Evolutionary conservation across 306 rosid genomes (phyloP).

Genomic region (Urtica urens): DNA sequence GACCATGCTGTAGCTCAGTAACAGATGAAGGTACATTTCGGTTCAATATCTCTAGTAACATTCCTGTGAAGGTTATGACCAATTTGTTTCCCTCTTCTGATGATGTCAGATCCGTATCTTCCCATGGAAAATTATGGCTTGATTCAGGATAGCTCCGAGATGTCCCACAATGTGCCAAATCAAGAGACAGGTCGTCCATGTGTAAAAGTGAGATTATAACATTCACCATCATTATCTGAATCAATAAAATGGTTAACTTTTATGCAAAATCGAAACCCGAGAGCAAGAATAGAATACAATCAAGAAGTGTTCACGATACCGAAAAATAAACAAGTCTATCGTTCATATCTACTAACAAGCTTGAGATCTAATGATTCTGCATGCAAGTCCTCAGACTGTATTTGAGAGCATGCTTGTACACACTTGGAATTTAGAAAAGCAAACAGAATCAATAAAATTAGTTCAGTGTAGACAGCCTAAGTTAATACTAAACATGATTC

Average conservation of each 20-base stretch:
- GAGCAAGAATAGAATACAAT: slow-evolving; percentile 3
- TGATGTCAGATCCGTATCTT: slow-evolving; percentile 32
- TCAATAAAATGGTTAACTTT: slow-evolving; percentile 2
- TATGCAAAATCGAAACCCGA: slow-evolving; percentile 1
- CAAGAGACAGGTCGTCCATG: slow-evolving; percentile 73
- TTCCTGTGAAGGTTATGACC: slow-evolving; percentile 67
- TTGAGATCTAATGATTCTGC: too few species aligned
- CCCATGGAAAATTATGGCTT: slow-evolving; percentile 24
- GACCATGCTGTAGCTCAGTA: slow-evolving; percentile 40
- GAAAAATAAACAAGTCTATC: neutral
- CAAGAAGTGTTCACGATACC: neutral
- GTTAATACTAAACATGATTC: neutral
- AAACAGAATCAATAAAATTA: too few species aligned
- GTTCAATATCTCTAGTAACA: slow-evolving; percentile 59
- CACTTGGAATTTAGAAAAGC: too few species aligned
- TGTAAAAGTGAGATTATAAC: slow-evolving; percentile 67
- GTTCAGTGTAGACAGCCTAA: neutral
- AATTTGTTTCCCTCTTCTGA: slow-evolving; percentile 66
- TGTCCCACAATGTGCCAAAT: slow-evolving; percentile 43
- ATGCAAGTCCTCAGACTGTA: too few species aligned
- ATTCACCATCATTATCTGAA: slow-evolving; percentile 83
- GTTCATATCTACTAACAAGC: too few species aligned
- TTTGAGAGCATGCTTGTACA: neutral
- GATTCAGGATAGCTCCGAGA: slow-evolving; percentile 37
- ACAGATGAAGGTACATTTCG: slow-evolving; percentile 50